These are phyloP conservation scores for Podospora pseudopauciseta DNA, from an alignment of 495 filamentous ascomycete genomes.

Conservation along the genomic window DNA sequence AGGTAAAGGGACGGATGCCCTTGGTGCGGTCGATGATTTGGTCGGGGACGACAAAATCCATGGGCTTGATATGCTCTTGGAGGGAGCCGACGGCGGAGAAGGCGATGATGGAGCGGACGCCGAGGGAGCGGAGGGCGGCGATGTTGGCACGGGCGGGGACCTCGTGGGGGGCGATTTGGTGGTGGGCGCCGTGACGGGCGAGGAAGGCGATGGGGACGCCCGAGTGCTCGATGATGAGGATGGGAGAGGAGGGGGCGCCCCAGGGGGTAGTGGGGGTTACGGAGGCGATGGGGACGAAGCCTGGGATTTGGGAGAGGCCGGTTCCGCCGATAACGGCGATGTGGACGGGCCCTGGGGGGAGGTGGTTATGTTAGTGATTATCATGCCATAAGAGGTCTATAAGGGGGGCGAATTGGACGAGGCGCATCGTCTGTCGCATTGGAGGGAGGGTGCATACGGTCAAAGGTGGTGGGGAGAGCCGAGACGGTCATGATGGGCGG, in stretches of 20 bases:
- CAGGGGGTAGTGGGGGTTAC: slow-evolving; percentile 78
- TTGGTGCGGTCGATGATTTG: slow-evolving; percentile 98
- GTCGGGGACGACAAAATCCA: slow-evolving; percentile 93
- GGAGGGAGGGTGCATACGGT: slow-evolving; percentile 14
- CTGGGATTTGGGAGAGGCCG: slow-evolving; percentile 67
- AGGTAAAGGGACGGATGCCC: slow-evolving; percentile 87
- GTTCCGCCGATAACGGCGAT: slow-evolving; percentile 98
- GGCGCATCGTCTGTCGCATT: not conserved
- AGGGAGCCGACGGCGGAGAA: slow-evolving; percentile 95
- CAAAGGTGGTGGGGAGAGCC: slow-evolving; percentile 19
- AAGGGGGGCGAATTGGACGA: not conserved
- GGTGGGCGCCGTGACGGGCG: slow-evolving; percentile 82
- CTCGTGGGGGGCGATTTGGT: slow-evolving; percentile 89
- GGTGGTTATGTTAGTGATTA: not conserved
- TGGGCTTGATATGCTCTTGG: slow-evolving; percentile 83
- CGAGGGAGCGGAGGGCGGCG: slow-evolving; percentile 82
- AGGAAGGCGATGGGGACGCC: slow-evolving; percentile 86
- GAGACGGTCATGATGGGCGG: slow-evolving; percentile 15
- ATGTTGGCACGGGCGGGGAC: slow-evolving; percentile 91
- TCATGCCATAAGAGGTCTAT: not conserved
- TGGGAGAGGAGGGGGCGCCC: slow-evolving; percentile 86
- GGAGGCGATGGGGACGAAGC: slow-evolving; percentile 75
- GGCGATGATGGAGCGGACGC: slow-evolving; percentile 84
- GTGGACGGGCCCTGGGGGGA: slow-evolving; percentile 62
- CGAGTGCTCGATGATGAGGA: slow-evolving; percentile 80